Percentiles rank a stretch among this genome's conserved stretches.
These are phyloP conservation scores for Brassica balearica DNA, from an alignment of 441 rosid genomes.

Conservation along the genomic window DNA sequence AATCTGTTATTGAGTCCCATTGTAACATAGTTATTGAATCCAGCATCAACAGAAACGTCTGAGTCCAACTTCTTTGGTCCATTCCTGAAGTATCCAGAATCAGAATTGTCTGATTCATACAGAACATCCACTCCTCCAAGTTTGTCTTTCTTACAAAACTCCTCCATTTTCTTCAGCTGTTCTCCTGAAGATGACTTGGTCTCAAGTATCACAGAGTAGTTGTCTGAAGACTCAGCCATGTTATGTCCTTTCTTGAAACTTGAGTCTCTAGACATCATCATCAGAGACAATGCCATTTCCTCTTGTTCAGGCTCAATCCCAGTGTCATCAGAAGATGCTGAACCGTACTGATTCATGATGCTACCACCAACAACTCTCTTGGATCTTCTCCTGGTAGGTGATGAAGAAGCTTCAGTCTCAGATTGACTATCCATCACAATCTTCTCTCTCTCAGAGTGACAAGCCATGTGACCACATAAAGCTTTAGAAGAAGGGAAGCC, in stretches of 20 bases:
- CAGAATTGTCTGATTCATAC: constrained; percentile 59
- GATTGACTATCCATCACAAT: constrained; percentile 64
- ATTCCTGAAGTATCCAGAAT: constrained; percentile 70
- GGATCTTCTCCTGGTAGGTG: constrained; percentile 68
- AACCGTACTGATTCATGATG: constrained; percentile 27
- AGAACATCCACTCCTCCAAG: constrained; percentile 22
- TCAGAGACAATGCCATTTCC: constrained; percentile 82
- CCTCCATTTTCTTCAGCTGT: constrained; percentile 24
- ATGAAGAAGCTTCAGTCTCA: constrained; percentile 72
- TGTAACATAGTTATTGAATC: constrained; percentile 46
- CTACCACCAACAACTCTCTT: constrained; percentile 37
- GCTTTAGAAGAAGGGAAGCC: constrained; percentile 86
- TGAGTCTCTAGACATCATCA: constrained; percentile 90
- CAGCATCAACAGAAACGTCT: constrained; percentile 54
- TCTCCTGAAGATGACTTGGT: constrained; percentile 68
- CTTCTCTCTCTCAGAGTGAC: constrained; percentile 75
- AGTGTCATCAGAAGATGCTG: constrained; percentile 52
- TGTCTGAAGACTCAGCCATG: constrained; percentile 71
- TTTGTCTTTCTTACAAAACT: constrained; percentile 36
- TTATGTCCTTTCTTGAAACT: constrained; percentile 53
- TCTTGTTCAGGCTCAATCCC: constrained; percentile 87
- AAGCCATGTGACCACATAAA: constrained; percentile 96
- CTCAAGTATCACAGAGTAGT: constrained; percentile 71
- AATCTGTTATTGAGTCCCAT: constrained; percentile 9
- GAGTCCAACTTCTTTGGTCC: constrained; percentile 68